These are phyloP conservation scores for Pythium insidiosum DNA, from an alignment of 352 stramenopile species.

Conservation along the genomic window DNA sequence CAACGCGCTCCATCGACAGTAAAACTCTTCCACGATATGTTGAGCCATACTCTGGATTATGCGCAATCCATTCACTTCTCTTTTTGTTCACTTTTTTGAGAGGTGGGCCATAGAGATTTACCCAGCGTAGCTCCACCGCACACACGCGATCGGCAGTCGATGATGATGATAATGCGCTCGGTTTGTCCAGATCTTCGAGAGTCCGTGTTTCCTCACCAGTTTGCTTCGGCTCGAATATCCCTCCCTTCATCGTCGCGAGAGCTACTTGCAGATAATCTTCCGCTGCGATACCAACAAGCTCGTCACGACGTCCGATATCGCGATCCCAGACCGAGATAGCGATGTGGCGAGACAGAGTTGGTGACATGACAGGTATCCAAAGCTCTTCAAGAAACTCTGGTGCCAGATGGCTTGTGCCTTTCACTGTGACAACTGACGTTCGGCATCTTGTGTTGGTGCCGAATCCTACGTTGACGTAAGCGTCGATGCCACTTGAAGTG, in stretches of 20 bases:
- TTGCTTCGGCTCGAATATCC: slow-evolving; percentile 15
- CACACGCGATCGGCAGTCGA: no score
- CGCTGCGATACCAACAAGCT: slow-evolving; percentile 61
- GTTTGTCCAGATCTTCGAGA: no score
- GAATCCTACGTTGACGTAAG: slow-evolving; percentile 72
- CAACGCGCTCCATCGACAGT: slow-evolving; percentile 63
- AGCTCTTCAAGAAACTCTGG: slow-evolving; percentile 74
- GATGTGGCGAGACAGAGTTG: slow-evolving; percentile 70
- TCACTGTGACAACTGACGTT: slow-evolving; percentile 51
- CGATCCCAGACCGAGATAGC: slow-evolving; percentile 74
- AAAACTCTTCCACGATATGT: slow-evolving; percentile 77
- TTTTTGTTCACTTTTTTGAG: slow-evolving; percentile 46
- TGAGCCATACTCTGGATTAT: slow-evolving; percentile 58
- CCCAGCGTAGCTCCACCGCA: slow-evolving; percentile 51
- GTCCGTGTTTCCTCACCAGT: slow-evolving; percentile 1
- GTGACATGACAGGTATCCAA: slow-evolving; percentile 78
- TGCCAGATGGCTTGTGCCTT: slow-evolving; percentile 33
- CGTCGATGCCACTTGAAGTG: slow-evolving; percentile 68
- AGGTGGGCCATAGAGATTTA: slow-evolving; percentile 84
- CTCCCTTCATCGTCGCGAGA: slow-evolving; percentile 13
- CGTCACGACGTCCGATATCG: slow-evolving; percentile 54
- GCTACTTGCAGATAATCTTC: slow-evolving; percentile 68
- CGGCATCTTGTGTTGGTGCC: slow-evolving; percentile 32
- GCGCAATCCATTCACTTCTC: slow-evolving; percentile 34
- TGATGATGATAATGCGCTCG: no score